Base-by-base conservation (phyloP, 208 protist species). In the Crithidia mellificae region DNA sequence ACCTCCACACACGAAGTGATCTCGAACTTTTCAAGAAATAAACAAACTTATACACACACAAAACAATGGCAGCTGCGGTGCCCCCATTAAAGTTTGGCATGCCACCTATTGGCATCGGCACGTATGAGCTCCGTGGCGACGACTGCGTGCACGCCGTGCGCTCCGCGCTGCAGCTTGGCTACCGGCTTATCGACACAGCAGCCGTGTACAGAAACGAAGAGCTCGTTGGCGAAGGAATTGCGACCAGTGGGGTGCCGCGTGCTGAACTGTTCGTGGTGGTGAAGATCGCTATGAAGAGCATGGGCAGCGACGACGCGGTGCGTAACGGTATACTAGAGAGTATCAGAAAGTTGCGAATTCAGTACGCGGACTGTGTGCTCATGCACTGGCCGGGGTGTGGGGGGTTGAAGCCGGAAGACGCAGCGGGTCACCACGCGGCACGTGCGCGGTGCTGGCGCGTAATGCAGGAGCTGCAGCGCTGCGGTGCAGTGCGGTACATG, bases 301-400 rank as follows among this genome's bases (percentile, higher is more conserved):
- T 92, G 84, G 25, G 41, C 6, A 47, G 41, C n/a, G 78, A 76
- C 22, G 80, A 59, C 3, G 20, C 15, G 6, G 73, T 94, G 12
- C 74, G 67, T 14, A 27, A 49, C 1, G 72, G 84, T 20, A 79
- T 93, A 20, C 52, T 78, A 22, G 74, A 83, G 11, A 94, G 88
- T 62, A 47, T 96, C 27, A 55, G 59, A 1, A 73, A 77, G 61
- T 72, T 96, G 6, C 73, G 81, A 29, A 87, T 93, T 58, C 72
- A 27, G 11, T 94, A 93, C 70, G 85, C 83, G 7, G 88, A 96
- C 53, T 78, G 73, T 24, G 82, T 92, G 57, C 44, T 96, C 24
- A 77, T 94, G 63, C 91, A 96, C 77, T 96, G 91, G 88, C 91
- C 91, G 0, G 91, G 84, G 20, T 90, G 87, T 50, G 81, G 80